Conservation (phyloP, 1,284 basidiomycete genomes). For the Stereum hirsutum region DNA sequence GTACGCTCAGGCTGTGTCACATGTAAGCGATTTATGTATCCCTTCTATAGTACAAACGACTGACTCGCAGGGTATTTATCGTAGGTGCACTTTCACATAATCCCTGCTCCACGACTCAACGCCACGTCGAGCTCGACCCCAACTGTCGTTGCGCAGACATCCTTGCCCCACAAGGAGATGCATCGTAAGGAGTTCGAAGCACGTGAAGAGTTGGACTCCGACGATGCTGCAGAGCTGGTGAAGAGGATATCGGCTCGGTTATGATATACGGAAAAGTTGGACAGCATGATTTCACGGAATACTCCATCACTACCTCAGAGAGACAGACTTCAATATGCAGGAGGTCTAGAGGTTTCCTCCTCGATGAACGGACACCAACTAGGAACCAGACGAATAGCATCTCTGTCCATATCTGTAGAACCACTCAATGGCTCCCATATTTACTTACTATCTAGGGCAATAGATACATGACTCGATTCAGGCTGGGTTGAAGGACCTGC, state of each 20-base stretch:
- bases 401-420: no score
- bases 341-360: no score
- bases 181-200: constrained; percentile 47
- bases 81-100: constrained; percentile 74
- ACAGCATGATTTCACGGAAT: no score
- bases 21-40: constrained; percentile 49
- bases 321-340: no score
- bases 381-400: no score
- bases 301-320: no score
- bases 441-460: no score
- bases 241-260: constrained; percentile 36
- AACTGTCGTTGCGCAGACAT: constrained; percentile 11
- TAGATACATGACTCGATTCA: no score
- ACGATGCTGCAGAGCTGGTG: constrained; percentile 40
- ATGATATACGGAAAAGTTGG: no score
- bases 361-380: no score
- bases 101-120: constrained; percentile 73
- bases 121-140: constrained; percentile 23
- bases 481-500: no score
- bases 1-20: constrained; percentile 74
- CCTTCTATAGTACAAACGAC: background rate
- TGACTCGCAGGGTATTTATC: background rate
- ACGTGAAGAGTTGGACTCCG: constrained; percentile 48
- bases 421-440: no score
- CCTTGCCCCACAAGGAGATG: constrained; percentile 39